Conservation (phyloP, 305 asterid species). For the Plantago coronopus region DNA sequence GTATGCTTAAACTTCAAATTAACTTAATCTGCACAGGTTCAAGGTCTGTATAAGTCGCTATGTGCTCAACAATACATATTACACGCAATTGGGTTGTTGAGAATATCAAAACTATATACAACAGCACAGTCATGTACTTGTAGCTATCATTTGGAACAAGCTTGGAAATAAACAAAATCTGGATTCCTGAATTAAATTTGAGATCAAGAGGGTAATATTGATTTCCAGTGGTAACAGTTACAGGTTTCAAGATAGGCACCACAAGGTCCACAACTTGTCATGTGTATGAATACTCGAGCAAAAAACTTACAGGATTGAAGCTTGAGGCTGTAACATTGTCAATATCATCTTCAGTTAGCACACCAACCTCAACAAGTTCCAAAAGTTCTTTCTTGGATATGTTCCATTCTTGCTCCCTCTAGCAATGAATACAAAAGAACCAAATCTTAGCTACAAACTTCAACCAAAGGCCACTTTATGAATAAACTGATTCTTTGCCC, state of each 20-base stretch:
- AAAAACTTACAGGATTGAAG: constrained; percentile 74
- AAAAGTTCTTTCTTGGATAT: constrained; percentile 85
- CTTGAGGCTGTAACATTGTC: constrained; percentile 52
- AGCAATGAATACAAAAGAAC: constrained; percentile 23
- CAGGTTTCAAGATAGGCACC: neutral
- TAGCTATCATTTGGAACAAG: neutral
- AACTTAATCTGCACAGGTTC: neutral
- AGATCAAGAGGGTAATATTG: too few species aligned
- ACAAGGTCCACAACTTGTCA: neutral
- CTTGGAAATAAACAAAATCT: neutral
- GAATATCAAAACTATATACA: neutral
- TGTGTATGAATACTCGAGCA: neutral
- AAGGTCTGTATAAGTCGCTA: neutral
- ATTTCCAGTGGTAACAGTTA: too few species aligned
- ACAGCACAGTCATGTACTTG: neutral
- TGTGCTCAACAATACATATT: neutral
- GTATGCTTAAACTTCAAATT: neutral
- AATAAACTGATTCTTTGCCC: constrained; percentile 6
- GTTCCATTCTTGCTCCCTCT: constrained; percentile 99
- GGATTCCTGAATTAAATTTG: too few species aligned
- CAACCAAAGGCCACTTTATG: neutral
- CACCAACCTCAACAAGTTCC: constrained; percentile 87
- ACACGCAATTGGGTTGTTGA: too few species aligned
- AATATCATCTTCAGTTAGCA: constrained; percentile 70
- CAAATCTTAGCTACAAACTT: neutral